Evolutionary conservation across 1,139 yeast species (phyloP), one percentile per base, ranked within the genome.

Genomic region (Yamadazyma siamensis): DNA sequence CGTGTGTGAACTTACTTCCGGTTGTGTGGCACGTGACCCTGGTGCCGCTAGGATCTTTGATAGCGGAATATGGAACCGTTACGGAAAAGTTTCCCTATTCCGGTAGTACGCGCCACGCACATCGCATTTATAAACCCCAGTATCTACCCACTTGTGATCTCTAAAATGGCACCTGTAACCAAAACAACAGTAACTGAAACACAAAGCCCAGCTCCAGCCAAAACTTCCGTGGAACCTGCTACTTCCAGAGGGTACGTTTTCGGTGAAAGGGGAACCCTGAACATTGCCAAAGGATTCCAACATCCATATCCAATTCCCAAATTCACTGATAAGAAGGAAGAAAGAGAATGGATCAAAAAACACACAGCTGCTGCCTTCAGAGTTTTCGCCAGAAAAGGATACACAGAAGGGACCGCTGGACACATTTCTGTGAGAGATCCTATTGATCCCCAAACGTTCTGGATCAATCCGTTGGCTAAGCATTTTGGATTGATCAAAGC

Each of bases 341-440:
- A 81, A 49, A 65, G 89, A 35, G 59, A 69, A 50, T 80, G 83
- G 81, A 60, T 75, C 44, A 61, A 75, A 35, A 75, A 83, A 51
- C 94, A 84, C 47, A 74, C 81, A 80, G 94, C 94, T 2, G 89
- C 79, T 12, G 89, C 89, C 1, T 85, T 84, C 59, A 68, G 94
- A 36, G 75, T 80, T 2, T 82, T 84, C 54, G 85, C 85, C 6
- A 70, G 91, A 43, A 75, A 73, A 43, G 86, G 85, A 9, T 84
- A 63, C 54, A 66, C 78, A n/a, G 86, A 81, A 53, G 94, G 94
- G 8, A 55, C 77, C 13, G 87, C 94, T 1, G 94, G 94, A 19
- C 94, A 84, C 50, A 82, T 84, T 32, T 80, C 89, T 3, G 70
- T 84, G 10, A 70, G 89, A 41, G 94, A 84, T 47, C 94, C 94